Percentiles rank a stretch among this genome's conserved stretches.
Conservation (phyloP, 805 yeast species). For the Monosporozyma solicola region DNA sequence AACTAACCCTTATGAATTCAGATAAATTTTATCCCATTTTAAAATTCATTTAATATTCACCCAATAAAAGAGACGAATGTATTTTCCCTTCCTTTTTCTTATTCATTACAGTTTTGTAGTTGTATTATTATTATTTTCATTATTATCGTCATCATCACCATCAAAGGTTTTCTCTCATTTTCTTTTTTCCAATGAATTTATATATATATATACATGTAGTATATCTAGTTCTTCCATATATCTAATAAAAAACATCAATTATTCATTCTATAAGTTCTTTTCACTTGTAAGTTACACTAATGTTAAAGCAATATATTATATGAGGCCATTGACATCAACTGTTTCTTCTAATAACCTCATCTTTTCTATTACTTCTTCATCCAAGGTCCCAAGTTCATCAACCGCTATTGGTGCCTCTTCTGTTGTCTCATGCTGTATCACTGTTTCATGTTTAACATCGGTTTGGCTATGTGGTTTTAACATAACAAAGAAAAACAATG, state of each 20-base stretch:
- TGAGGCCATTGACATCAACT: background rate
- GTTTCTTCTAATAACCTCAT: background rate
- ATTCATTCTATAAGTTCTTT: background rate
- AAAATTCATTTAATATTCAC: background rate
- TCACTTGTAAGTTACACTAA: background rate
- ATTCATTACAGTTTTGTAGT: background rate
- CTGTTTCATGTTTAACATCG: constrained; percentile 2
- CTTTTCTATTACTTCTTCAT: background rate
- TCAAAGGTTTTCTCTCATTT: too few relatives aligned
- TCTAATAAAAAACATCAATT: too few relatives aligned
- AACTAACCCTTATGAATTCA: constrained; percentile 36
- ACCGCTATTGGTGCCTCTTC: background rate
- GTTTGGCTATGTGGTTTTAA: constrained; percentile 43
- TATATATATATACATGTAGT: too few relatives aligned
- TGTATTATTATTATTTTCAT: background rate
- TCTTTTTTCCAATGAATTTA: too few relatives aligned
- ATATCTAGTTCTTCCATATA: too few relatives aligned
- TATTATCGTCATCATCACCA: too few relatives aligned
- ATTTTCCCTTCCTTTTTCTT: background rate
- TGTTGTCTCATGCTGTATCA: background rate
- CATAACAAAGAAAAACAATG: constrained; percentile 59
- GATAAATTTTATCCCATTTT: constrained; percentile 12
- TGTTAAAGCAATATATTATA: background rate
- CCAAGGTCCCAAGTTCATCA: background rate
- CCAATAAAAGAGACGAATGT: background rate